phyloP scores from a whole-genome alignment of 1,139 yeast species.

The Hyphopichia burtonii region DNA sequence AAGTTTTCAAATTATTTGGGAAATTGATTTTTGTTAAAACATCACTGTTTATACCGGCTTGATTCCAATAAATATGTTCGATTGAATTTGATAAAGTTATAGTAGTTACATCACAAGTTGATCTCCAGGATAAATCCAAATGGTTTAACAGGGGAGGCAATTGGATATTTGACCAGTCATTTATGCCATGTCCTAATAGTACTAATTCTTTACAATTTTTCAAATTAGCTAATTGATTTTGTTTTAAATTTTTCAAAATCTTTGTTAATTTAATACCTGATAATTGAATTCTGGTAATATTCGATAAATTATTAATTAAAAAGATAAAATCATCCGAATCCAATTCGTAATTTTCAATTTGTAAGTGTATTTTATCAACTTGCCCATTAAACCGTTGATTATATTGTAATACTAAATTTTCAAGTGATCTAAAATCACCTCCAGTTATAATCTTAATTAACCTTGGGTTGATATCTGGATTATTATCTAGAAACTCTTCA shows the following conservation, averaged over 20 bases:
- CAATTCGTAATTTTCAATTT: constrained; percentile 27
- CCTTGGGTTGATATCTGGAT: constrained; percentile 28
- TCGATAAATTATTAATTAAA: constrained; percentile 22
- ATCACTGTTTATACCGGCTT: constrained; percentile 20
- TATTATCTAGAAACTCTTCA: constrained; percentile 27
- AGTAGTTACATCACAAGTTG: constrained; percentile 14
- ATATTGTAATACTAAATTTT: constrained; percentile 20
- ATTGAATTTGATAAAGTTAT: constrained; percentile 18
- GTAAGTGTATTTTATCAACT: constrained; percentile 20
- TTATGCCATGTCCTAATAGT: constrained; percentile 32
- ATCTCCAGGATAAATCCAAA: constrained; percentile 39
- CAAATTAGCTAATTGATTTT: constrained; percentile 9
- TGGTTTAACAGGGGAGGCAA: constrained; percentile 24
- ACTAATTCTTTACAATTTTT: constrained; percentile 23
- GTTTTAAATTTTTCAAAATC: constrained; percentile 8
- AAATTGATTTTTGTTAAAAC: constrained; percentile 13
- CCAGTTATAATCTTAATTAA: constrained; percentile 29
- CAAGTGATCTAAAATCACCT: constrained; percentile 31
- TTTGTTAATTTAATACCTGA: constrained; percentile 21
- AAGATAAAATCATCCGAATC: constrained; percentile 18
- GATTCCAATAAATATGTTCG: constrained; percentile 30
- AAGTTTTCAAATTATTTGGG: constrained; percentile 23
- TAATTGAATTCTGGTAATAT: constrained; percentile 31
- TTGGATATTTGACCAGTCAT: constrained; percentile 25
- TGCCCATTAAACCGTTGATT: constrained; percentile 13